phyloP scores from a whole-genome alignment of 495 filamentous ascomycete genomes.

The Aspergillus nidulans region DNA sequence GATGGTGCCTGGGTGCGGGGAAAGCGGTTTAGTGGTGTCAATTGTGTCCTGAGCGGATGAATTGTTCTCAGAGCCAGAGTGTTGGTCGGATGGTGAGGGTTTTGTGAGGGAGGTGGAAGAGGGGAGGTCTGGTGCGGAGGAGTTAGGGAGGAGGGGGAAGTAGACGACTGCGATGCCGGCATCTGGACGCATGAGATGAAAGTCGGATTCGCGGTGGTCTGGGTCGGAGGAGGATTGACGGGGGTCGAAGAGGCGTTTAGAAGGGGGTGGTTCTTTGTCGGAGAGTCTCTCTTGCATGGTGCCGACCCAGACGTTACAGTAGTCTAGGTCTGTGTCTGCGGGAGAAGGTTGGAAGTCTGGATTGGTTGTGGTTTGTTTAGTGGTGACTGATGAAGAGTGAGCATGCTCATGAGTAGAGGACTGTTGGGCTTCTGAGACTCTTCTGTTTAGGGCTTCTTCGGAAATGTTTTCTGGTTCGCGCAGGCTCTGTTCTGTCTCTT shows the following conservation, averaged over 20 bases:
- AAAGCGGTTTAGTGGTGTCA: slow-evolving; percentile 20
- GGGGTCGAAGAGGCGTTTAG: slow-evolving; percentile 51
- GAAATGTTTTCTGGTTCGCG: slow-evolving; percentile 63
- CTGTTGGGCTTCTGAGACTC: slow-evolving; percentile 58
- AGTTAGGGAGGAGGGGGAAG: slow-evolving; percentile 82
- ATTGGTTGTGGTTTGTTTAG: slow-evolving; percentile 5
- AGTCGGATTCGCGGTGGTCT: slow-evolving; percentile 53
- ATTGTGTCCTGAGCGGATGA: slow-evolving; percentile 3
- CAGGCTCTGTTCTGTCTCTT: slow-evolving; percentile 58
- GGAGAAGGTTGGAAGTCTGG: neutral
- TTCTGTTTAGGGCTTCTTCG: slow-evolving; percentile 53
- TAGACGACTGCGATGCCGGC: slow-evolving; percentile 89
- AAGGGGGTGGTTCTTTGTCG: slow-evolving; percentile 58
- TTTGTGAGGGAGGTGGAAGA: slow-evolving; percentile 20
- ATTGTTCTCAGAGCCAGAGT: slow-evolving; percentile 14
- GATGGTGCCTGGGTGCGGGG: slow-evolving; percentile 62
- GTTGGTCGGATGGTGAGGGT: slow-evolving; percentile 18
- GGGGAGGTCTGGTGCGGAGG: slow-evolving; percentile 36
- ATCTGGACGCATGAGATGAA: slow-evolving; percentile 67
- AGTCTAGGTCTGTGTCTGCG: slow-evolving; percentile 61
- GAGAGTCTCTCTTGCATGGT: slow-evolving; percentile 64
- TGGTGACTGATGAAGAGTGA: neutral
- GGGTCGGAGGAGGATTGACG: slow-evolving; percentile 16
- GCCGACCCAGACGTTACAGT: slow-evolving; percentile 95
- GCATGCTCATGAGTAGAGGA: slow-evolving; percentile 34